phyloP scores from a whole-genome alignment of 371 early-diverging fungal genomes.

The Circinella umbellata region DNA sequence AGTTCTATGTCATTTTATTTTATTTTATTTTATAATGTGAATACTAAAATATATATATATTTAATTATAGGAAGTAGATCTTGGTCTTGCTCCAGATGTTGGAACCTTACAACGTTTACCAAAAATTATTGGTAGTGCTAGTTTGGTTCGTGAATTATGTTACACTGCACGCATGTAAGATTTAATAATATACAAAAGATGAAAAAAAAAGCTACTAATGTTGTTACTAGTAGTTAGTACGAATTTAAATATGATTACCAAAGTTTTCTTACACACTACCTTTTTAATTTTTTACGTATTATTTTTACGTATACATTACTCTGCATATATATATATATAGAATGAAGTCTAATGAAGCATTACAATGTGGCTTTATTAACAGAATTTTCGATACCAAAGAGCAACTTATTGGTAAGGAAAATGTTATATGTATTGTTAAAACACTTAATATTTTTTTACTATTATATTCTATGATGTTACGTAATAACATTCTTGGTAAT shows the following conservation, averaged over 20 bases:
- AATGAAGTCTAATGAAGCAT: constrained; percentile 66
- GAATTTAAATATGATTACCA: no score
- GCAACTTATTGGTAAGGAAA: constrained; percentile 43
- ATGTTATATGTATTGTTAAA: neutral
- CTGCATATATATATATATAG: constrained; percentile 48
- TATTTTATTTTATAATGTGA: no score
- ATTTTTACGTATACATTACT: no score
- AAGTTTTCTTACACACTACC: no score
- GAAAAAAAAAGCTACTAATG: no score
- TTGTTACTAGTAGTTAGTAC: constrained; percentile 24
- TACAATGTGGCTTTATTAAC: constrained; percentile 79
- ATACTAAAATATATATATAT: neutral
- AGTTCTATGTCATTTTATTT: no score
- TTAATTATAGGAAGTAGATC: constrained; percentile 73
- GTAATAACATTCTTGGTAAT: neutral
- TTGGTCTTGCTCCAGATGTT: constrained; percentile 89
- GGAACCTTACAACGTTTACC: constrained; percentile 94
- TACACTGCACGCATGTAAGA: constrained; percentile 74
- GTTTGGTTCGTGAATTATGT: constrained; percentile 90
- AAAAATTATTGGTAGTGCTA: constrained; percentile 90
- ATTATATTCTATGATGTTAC: neutral
- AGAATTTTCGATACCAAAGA: constrained; percentile 65
- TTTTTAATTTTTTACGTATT: neutral
- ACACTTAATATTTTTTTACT: neutral
- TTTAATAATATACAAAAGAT: no score